These are phyloP conservation scores for Aspergillus ruber DNA, from an alignment of 2,329 filamentous ascomycete genomes.

Conservation along the genomic window DNA sequence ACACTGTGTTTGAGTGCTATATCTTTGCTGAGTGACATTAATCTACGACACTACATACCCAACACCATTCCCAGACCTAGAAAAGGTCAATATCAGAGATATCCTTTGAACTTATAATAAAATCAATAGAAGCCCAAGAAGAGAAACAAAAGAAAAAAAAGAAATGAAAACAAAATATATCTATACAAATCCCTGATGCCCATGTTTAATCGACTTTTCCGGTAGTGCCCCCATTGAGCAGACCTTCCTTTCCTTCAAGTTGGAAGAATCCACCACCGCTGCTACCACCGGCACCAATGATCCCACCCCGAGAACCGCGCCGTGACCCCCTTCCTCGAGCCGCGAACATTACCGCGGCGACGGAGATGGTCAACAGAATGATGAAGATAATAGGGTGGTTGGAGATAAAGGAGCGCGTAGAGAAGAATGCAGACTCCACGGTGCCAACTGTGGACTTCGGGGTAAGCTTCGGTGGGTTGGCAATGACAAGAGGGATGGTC, in stretches of 20 bases:
- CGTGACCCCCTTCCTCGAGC: conserved; percentile 27
- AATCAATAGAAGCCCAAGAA: conserved; percentile 10
- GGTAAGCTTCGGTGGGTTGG: conserved; percentile 42
- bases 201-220: conserved; percentile 42
- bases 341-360: conserved; percentile 28
- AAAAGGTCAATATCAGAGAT: conserved; percentile 3
- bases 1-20: neutral
- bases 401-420: conserved; percentile 36
- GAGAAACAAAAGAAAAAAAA: conserved; percentile 14
- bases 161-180: conserved; percentile 22
- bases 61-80: neutral
- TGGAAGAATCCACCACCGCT: conserved; percentile 39
- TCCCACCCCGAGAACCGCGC: conserved; percentile 25
- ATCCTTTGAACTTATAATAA: neutral
- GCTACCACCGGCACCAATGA: conserved; percentile 28
- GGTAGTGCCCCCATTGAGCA: conserved; percentile 36
- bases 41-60: neutral
- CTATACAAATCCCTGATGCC: conserved; percentile 23
- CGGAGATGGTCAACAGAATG: conserved; percentile 30
- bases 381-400: conserved; percentile 41
- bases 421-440: conserved; percentile 43
- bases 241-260: conserved; percentile 43
- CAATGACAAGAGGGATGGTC: conserved; percentile 54
- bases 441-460: conserved; percentile 45
- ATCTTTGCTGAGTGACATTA: neutral